These are phyloP conservation scores for Umbilicus rupestris DNA, from an alignment of 164 flowering plant genomes.

Conservation along the genomic window DNA sequence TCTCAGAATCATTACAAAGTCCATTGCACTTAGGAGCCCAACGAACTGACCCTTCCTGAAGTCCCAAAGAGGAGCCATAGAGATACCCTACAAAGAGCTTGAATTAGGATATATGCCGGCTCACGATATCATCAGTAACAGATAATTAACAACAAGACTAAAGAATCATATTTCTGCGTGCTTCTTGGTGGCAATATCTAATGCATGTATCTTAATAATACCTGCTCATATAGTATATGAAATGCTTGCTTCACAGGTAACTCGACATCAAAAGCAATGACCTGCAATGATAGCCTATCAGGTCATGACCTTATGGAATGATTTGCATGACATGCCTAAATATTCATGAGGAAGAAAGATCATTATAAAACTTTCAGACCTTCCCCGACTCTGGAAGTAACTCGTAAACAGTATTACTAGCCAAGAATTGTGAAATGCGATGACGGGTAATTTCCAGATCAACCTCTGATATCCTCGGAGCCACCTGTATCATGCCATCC, in stretches of 20 bases:
- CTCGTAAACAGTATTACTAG: conserved; percentile 71
- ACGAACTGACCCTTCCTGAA: conserved; percentile 64
- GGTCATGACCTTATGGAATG: background rate
- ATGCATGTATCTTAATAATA: conserved; percentile 11
- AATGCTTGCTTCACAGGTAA: conserved; percentile 95
- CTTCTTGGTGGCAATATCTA: background rate
- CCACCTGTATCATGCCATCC: conserved; percentile 28
- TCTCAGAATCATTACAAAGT: conserved; percentile 75
- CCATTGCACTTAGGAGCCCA: conserved; percentile 78
- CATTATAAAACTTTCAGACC: conserved; percentile 43
- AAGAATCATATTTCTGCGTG: background rate
- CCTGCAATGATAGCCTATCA: conserved; percentile 28
- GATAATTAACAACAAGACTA: background rate
- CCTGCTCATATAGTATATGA: conserved; percentile 88
- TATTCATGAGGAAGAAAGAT: background rate
- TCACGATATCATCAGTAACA: background rate
- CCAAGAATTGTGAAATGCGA: conserved; percentile 57
- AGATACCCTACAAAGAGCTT: conserved; percentile 59
- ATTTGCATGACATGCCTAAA: background rate
- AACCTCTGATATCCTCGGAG: conserved; percentile 50
- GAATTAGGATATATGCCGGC: conserved; percentile 15
- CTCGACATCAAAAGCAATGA: conserved; percentile 70
- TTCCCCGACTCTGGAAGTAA: conserved; percentile 94
- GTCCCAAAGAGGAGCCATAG: conserved; percentile 90
- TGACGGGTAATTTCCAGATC: conserved; percentile 66